Conservation (phyloP, 768 basidiomycete genomes). For the Trametes cubensis region DNA sequence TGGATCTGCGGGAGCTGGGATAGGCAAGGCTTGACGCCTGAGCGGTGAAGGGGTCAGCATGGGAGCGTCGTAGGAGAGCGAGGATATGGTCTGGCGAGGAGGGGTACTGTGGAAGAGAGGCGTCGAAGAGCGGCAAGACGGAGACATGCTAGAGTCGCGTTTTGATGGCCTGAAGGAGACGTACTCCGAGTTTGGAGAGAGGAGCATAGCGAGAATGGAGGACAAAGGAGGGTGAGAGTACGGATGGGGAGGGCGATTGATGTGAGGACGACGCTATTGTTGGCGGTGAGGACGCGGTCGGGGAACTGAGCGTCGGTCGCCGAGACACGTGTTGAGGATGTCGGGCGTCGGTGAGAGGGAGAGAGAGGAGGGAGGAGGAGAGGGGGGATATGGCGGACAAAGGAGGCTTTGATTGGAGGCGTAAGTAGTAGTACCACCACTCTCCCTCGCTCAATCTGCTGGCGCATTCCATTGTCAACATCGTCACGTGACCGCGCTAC, state of each 20-base stretch:
- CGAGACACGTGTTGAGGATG: background rate
- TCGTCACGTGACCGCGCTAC: slow-evolving; percentile 24
- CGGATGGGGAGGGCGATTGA: slow-evolving; percentile 1
- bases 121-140: slow-evolving; percentile 32
- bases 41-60: slow-evolving; percentile 70
- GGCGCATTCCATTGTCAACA: slow-evolving; percentile 23
- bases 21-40: slow-evolving; percentile 47
- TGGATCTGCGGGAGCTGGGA: slow-evolving; percentile 39
- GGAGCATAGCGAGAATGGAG: slow-evolving; percentile 30
- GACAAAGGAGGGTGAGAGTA: slow-evolving; percentile 32
- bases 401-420: background rate
- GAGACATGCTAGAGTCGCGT: slow-evolving; percentile 38
- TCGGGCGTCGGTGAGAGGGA: background rate
- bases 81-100: slow-evolving; percentile 33
- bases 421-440: background rate
- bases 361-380: slow-evolving; percentile 4
- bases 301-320: background rate
- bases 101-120: slow-evolving; percentile 36
- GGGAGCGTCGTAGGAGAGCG: slow-evolving; percentile 51
- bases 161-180: slow-evolving; percentile 38
- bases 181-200: slow-evolving; percentile 39
- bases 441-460: slow-evolving; percentile 6
- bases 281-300: background rate
- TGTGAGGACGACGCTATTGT: background rate
- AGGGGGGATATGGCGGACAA: background rate